Base-by-base conservation (phyloP, 176 grass and related monocot species). In the Elaeis guineensis region DNA sequence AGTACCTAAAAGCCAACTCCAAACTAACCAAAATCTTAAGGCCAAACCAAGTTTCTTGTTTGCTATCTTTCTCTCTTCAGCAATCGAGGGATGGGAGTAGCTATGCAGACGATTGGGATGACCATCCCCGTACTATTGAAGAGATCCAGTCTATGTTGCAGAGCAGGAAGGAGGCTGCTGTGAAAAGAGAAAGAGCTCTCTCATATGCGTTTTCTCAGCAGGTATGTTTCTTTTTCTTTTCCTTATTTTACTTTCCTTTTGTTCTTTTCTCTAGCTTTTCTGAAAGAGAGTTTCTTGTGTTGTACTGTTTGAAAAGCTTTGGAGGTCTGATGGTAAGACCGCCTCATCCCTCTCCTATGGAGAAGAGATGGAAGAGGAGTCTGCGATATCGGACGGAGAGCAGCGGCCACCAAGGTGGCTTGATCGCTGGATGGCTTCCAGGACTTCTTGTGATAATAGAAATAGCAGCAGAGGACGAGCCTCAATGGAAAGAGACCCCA, bases 91-190 rank as follows among this genome's bases (percentile, higher is more conserved):
- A 98, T n/a, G 93, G 84, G 21, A 92, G 87, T 66, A 89, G 73
- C 80, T 82, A 89, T 50, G 81, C 81, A n/a, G 87, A 98, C 49
- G 87, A 98, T 61, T 89, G 93, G 87, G 93, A 98, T 6, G 81
- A 98, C 72, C 76, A 79, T 62, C 81, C 87, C 18, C 67, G 76
- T 57, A 98, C 87, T 4, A 89, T 92, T 18, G 87, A 92, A 72
- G 93, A 98, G 72, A 98, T 98, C 77, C 93, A 98, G 48, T 76
- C 84, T 0, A 85, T 89, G 84, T 68, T 98, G 51, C 87, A 89
- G 69, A 88, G 63, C 0, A 77, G 92, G 63, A 85, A 91, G 62
- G 92, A 91, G 58, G 84, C 92, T 5, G 81, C 81, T 21, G 72
- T 97, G 54, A 91, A 97, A 65, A 81, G 92, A 19, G 92, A 97